Percentiles rank a stretch among this genome's conserved stretches.
phyloP scores from a whole-genome alignment of 2,329 filamentous ascomycete genomes.

The Fusarium sp. region DNA sequence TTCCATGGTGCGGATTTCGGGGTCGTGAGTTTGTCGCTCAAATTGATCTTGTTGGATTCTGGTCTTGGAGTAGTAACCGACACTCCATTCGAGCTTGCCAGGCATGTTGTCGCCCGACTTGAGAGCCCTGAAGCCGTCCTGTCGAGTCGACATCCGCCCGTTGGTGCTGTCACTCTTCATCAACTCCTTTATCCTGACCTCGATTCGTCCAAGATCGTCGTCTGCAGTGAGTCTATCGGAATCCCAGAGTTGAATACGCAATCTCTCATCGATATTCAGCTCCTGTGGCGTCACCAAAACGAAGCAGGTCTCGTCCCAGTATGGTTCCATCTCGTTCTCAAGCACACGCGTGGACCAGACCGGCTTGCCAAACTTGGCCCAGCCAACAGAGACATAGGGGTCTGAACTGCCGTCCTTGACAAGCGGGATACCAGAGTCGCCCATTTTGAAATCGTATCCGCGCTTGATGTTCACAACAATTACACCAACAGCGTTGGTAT shows the following conservation, averaged over 20 bases:
- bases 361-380: constrained; percentile 81
- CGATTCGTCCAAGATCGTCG: constrained; percentile 79
- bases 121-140: constrained; percentile 74
- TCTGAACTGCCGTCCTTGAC: constrained; percentile 73
- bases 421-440: constrained; percentile 72
- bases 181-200: constrained; percentile 73
- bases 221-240: constrained; percentile 79
- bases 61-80: constrained; percentile 78
- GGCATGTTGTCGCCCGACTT: constrained; percentile 76
- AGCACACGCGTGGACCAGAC: constrained; percentile 72
- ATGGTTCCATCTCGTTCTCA: constrained; percentile 72
- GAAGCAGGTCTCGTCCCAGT: constrained; percentile 77
- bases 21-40: constrained; percentile 69
- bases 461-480: constrained; percentile 74
- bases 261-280: constrained; percentile 76
- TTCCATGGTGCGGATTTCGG: constrained; percentile 66
- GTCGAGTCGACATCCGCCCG: constrained; percentile 71
- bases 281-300: constrained; percentile 78
- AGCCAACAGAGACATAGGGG: constrained; percentile 78
- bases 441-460: constrained; percentile 78
- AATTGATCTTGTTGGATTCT: constrained; percentile 72
- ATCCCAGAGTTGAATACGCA: constrained; percentile 81
- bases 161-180: constrained; percentile 71
- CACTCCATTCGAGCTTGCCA: constrained; percentile 75
- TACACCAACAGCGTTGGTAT: constrained; percentile 73